phyloP scores from a whole-genome alignment of 148 eudicot genomes.

The Salicornia ramosissima region DNA sequence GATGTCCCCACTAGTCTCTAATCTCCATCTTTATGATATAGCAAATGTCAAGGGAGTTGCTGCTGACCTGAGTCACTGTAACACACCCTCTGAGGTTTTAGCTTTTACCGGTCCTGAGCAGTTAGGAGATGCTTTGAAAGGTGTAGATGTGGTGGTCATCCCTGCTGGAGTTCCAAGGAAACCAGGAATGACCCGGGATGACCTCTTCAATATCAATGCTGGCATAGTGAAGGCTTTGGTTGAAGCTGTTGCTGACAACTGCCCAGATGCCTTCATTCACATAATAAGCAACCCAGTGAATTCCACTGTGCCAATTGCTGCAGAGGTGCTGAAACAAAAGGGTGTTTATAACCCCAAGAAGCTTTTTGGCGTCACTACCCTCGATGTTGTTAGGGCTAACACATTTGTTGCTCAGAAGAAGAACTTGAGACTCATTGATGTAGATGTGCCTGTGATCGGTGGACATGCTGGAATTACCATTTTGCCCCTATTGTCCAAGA shows the following conservation, averaged over 20 bases:
- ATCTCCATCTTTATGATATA: constrained; percentile 72
- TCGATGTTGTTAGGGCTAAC: constrained; percentile 89
- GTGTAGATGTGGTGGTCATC: constrained; percentile 70
- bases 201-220: constrained; percentile 84
- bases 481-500: constrained; percentile 73
- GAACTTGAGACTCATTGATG: constrained; percentile 73
- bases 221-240: constrained; percentile 66
- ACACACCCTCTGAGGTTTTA: constrained; percentile 67
- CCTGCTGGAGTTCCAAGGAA: constrained; percentile 95
- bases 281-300: constrained; percentile 91
- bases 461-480: constrained; percentile 95
- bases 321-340: constrained; percentile 71
- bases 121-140: constrained; percentile 55
- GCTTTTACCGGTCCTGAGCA: constrained; percentile 73
- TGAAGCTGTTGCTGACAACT: constrained; percentile 83
- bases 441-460: constrained; percentile 85
- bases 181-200: constrained; percentile 96
- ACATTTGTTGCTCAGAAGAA: constrained; percentile 88
- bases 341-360: constrained; percentile 90
- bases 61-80: constrained; percentile 93
- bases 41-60: constrained; percentile 95
- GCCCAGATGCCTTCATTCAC: constrained; percentile 88
- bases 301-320: constrained; percentile 91
- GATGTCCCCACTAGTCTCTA: constrained; percentile 83
- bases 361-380: constrained; percentile 83